These are phyloP conservation scores for Exserohilum turcica DNA, from an alignment of 2,329 filamentous ascomycete species.

Conservation along the genomic window DNA sequence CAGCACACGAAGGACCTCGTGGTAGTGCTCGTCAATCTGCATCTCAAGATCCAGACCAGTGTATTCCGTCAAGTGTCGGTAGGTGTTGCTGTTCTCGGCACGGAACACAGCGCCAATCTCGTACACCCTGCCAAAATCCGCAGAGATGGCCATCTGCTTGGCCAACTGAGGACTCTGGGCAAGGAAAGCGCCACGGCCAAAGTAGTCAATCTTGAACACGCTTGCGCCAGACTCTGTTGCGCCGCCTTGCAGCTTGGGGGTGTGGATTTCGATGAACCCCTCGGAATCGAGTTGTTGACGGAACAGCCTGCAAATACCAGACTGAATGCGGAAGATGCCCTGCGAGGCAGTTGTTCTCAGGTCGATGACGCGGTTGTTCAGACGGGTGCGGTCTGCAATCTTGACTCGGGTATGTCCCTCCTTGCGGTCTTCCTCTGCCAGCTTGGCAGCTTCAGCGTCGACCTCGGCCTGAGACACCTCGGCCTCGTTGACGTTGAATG, in stretches of 20 bases:
- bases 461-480: conserved; percentile 65
- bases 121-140: conserved; percentile 87
- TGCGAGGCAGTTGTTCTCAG: conserved; percentile 85
- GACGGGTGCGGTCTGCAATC: conserved; percentile 73
- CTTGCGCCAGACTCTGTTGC: conserved; percentile 90
- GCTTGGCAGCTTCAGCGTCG: conserved; percentile 50
- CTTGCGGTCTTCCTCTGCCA: conserved; percentile 57
- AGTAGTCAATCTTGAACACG: conserved; percentile 92
- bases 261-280: conserved; percentile 91
- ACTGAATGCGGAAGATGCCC: conserved; percentile 84
- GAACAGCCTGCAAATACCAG: conserved; percentile 79
- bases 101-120: conserved; percentile 91
- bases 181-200: conserved; percentile 82
- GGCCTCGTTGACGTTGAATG: conserved; percentile 73
- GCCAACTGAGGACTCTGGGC: conserved; percentile 90
- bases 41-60: conserved; percentile 93
- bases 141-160: conserved; percentile 90
- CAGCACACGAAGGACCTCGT: conserved; percentile 80
- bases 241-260: conserved; percentile 85
- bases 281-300: conserved; percentile 73
- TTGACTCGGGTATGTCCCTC: conserved; percentile 64
- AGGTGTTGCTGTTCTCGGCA: conserved; percentile 94
- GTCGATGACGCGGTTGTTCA: conserved; percentile 80
- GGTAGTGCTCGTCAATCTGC: conserved; percentile 86
- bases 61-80: conserved; percentile 92